Conservation (phyloP, 768 basidiomycete genomes). For the Lactarius vividus region DNA sequence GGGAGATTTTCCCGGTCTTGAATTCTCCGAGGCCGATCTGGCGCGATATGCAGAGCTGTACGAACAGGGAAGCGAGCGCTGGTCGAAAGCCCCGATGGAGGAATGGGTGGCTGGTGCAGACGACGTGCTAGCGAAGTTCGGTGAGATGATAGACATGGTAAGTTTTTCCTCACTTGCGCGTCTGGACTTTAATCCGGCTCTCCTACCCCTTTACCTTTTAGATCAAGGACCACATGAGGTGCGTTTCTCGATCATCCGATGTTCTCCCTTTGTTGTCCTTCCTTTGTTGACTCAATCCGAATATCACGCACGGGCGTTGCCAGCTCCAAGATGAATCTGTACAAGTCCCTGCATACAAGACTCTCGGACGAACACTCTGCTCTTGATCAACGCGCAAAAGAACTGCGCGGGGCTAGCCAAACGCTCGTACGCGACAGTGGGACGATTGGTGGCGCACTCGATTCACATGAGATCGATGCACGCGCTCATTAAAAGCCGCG, state of each 20-base stretch:
- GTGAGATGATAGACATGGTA: slow-evolving; percentile 50
- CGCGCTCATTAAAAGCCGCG: neutral
- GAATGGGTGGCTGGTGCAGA: slow-evolving; percentile 57
- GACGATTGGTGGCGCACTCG: slow-evolving; percentile 35
- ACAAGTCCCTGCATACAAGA: slow-evolving; percentile 42
- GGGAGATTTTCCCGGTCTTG: slow-evolving; percentile 20
- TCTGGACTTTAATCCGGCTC: neutral
- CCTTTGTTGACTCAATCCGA: neutral
- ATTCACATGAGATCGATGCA: neutral
- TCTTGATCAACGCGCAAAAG: slow-evolving; percentile 42
- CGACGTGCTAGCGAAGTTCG: slow-evolving; percentile 44
- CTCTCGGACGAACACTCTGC: slow-evolving; percentile 42
- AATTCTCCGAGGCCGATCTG: slow-evolving; percentile 38
- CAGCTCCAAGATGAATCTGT: slow-evolving; percentile 49
- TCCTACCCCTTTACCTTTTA: slow-evolving; percentile 14
- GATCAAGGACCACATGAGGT: slow-evolving; percentile 53
- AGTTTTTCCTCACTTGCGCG: slow-evolving; percentile 29
- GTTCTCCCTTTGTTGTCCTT: neutral
- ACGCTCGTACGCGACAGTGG: slow-evolving; percentile 44
- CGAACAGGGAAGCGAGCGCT: slow-evolving; percentile 43
- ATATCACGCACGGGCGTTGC: neutral
- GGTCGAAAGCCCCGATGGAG: slow-evolving; percentile 48
- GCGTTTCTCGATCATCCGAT: slow-evolving; percentile 24
- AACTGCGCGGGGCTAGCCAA: slow-evolving; percentile 39
- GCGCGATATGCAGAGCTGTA: slow-evolving; percentile 44